Base-by-base conservation (phyloP, 2,329 filamentous ascomycete genomes). In the Venturia aucupariae region DNA sequence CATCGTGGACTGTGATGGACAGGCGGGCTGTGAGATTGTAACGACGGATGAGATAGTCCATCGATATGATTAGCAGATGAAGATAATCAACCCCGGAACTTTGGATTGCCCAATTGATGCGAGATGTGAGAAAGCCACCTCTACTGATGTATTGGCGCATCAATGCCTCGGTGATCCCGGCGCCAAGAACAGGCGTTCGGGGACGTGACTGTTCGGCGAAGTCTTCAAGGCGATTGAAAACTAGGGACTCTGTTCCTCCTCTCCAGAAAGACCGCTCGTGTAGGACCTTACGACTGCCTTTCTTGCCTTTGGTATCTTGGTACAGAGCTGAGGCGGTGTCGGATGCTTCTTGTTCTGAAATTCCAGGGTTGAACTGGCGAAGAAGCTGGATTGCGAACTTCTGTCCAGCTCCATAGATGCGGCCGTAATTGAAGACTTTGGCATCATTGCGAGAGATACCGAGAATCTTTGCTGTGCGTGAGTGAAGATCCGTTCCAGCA, bases 61-160 rank as follows among this genome's bases (percentile, higher is more conserved):
- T 99, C 17, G 86, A 83, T 2, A 97, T 85, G 67, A 99, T 91
- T 22, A 99, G 83, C 4, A 99, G 85, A 72, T 99, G 94, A 1
- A 99, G 84, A 74, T 99, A 99, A 75, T 99, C 95, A 4, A 97
- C 93, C 5, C 95, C 94, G 0, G 90, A 96, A 0, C 92, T 97
- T 72, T 99, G 94, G 69, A 99, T 97, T 3, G 94, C 94, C 94
- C 94, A 99, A 73, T 99, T 99, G 77, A 99, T 97, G 41, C 95
- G 88, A 22, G 90, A 95, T 0, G 94, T 97, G 78, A 99, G 88
- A 77, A 96, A 99, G 27, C 88, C 90, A 42, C 92, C 92, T 72
- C 90, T 94, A 75, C 84, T 90, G 70, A 99, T 87, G 72, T 89
- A 96, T 19, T 90, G 87, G 63, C 87, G 83, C 88, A 96, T 95